A percentile compares a stretch with the other conserved stretches of the same genome.
phyloP scores from a whole-genome alignment of 140 eudicot species.

The Stevia rebaudiana region DNA sequence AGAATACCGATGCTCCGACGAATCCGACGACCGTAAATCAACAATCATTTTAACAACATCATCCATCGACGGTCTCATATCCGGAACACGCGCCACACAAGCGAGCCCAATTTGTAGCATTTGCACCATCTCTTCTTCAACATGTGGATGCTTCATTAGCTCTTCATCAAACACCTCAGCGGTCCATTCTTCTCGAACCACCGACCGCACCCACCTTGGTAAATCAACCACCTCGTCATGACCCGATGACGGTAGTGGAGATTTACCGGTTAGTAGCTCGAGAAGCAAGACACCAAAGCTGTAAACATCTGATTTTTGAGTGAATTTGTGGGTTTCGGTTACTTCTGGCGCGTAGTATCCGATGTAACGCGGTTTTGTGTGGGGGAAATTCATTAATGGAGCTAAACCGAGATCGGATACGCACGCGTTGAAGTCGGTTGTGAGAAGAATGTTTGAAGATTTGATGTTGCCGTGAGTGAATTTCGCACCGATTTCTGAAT shows the following conservation, averaged over 20 bases:
- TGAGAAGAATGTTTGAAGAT: slow-evolving; percentile 73
- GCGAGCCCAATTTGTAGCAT: slow-evolving; percentile 83
- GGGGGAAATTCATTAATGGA: slow-evolving; percentile 41
- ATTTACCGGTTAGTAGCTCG: slow-evolving; percentile 70
- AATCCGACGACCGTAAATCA: slow-evolving; percentile 53
- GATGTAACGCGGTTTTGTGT: slow-evolving; percentile 43
- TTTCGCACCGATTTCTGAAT: slow-evolving; percentile 55
- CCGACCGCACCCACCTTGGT: slow-evolving; percentile 89
- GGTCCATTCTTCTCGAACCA: slow-evolving; percentile 91
- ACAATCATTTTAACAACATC: slow-evolving; percentile 72
- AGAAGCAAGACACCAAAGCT: slow-evolving; percentile 86
- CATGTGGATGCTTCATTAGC: slow-evolving; percentile 51
- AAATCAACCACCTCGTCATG: slow-evolving; percentile 62
- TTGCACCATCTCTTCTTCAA: slow-evolving; percentile 86
- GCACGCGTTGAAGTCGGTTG: slow-evolving; percentile 46
- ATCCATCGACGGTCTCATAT: slow-evolving; percentile 63
- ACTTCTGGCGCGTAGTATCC: slow-evolving; percentile 83
- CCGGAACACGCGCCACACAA: slow-evolving; percentile 56
- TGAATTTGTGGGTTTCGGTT: slow-evolving; percentile 47
- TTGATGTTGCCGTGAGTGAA: slow-evolving; percentile 82
- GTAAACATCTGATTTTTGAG: slow-evolving; percentile 75
- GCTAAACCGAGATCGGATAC: slow-evolving; percentile 71
- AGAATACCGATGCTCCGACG: slow-evolving; percentile 43
- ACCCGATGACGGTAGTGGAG: slow-evolving; percentile 50
- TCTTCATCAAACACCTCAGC: slow-evolving; percentile 89